Percentiles rank a stretch among this genome's conserved stretches.
These are phyloP conservation scores for Thelephora aurantiotincta DNA, from an alignment of 768 basidiomycete genomes.

Conservation along the genomic window DNA sequence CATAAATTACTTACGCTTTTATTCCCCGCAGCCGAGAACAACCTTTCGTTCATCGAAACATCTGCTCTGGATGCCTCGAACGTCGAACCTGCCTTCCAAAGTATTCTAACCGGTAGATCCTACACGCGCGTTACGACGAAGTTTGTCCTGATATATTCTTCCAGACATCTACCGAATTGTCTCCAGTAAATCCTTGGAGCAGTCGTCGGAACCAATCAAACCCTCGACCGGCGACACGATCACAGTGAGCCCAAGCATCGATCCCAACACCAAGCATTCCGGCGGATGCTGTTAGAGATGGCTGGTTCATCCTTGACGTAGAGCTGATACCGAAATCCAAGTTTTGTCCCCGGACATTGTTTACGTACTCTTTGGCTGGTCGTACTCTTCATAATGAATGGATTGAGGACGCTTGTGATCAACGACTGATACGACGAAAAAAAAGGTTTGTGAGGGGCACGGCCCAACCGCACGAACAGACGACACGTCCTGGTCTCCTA, in stretches of 20 bases:
- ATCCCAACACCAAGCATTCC: slow-evolving; percentile 39
- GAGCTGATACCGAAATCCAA: not conserved
- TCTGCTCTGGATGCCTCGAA: slow-evolving; percentile 99
- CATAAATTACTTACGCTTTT: not conserved
- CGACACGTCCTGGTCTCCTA: slow-evolving; percentile 76
- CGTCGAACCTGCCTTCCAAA: slow-evolving; percentile 96
- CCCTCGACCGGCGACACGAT: slow-evolving; percentile 74
- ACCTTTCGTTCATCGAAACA: slow-evolving; percentile 92
- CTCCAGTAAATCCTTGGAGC: slow-evolving; percentile 89
- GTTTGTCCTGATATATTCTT: slow-evolving; percentile 3
- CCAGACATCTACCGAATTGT: slow-evolving; percentile 96
- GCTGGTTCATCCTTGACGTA: not conserved
- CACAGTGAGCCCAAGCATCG: slow-evolving; percentile 66
- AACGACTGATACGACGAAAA: not conserved
- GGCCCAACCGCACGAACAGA: slow-evolving; percentile 71
- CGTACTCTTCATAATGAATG: not conserved
- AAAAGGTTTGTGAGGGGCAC: slow-evolving; percentile 73
- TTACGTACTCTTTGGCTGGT: not conserved
- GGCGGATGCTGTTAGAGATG: slow-evolving; percentile 46
- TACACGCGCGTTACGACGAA: not conserved
- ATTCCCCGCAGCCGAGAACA: slow-evolving; percentile 61
- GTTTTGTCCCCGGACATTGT: not conserved
- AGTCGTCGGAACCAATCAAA: slow-evolving; percentile 63
- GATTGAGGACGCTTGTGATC: not conserved
- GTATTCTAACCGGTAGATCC: slow-evolving; percentile 73